A percentile compares a stretch with the other conserved stretches of the same genome.
These are phyloP conservation scores for Pythium dissimile DNA, from an alignment of 352 stramenopile species.

Conservation along the genomic window DNA sequence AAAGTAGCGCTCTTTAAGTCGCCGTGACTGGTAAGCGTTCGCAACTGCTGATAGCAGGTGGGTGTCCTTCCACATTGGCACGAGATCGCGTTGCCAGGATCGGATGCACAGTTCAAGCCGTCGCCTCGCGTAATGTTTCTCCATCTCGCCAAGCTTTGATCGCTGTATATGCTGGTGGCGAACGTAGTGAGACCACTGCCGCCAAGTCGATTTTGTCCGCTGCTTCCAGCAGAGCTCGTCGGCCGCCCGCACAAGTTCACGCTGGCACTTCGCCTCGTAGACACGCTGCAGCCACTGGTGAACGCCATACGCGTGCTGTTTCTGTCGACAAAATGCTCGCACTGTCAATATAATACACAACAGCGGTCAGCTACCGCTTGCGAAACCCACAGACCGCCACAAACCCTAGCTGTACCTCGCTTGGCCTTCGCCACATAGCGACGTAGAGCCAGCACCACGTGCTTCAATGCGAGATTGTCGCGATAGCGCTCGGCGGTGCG, in stretches of 20 bases:
- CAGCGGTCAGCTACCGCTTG: not conserved
- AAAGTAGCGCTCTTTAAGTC: conserved; percentile 27
- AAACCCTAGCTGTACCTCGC: conserved; percentile 19
- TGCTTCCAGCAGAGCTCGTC: not conserved
- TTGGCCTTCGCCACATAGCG: conserved; percentile 9
- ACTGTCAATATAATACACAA: conserved; percentile 1
- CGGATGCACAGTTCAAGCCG: not conserved
- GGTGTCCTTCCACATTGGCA: conserved; percentile 28
- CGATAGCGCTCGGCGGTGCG: not conserved
- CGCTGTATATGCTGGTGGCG: conserved; percentile 9
- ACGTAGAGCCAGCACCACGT: not conserved
- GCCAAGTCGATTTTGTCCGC: not conserved
- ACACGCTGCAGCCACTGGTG: conserved; percentile 10
- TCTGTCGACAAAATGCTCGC: conserved; percentile 1
- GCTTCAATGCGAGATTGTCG: not conserved
- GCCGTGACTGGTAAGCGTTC: conserved; percentile 4
- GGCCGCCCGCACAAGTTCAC: too few relatives aligned
- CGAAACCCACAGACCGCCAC: too few relatives aligned
- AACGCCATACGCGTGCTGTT: conserved; percentile 6
- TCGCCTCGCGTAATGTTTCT: not conserved
- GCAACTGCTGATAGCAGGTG: conserved; percentile 22
- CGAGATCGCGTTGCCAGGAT: conserved; percentile 17
- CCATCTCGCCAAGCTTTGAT: conserved; percentile 12
- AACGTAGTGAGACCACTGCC: conserved; percentile 21
- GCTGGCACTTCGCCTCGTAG: not conserved